Evolutionary conservation across 2,329 filamentous ascomycete species (phyloP).

Genomic region (Geosmithia putterillii): DNA sequence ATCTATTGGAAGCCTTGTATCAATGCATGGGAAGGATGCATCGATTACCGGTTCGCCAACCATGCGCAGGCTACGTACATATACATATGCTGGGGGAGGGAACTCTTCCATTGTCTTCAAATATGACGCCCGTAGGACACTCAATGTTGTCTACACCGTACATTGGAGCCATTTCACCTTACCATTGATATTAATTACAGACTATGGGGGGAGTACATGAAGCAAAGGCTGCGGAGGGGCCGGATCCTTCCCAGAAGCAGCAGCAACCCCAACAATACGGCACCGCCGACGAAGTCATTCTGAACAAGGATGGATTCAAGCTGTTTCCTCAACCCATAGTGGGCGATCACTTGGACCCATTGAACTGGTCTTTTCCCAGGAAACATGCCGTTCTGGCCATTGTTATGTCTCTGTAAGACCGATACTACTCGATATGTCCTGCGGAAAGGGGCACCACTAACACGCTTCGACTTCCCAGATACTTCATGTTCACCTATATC

Average conservation of each 20-base stretch:
- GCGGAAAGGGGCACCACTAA: neutral
- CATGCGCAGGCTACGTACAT: too few species aligned
- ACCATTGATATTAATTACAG: neutral
- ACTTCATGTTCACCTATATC: constrained; percentile 46
- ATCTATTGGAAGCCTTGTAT: too few species aligned
- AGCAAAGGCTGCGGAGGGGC: neutral
- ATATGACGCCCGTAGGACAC: too few species aligned
- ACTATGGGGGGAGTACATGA: neutral
- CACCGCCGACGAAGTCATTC: constrained; percentile 2
- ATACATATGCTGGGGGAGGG: too few species aligned
- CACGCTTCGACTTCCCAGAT: constrained; percentile 23
- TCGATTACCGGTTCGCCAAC: too few species aligned
- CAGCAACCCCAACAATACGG: neutral
- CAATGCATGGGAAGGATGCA: too few species aligned
- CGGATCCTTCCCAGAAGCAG: neutral
- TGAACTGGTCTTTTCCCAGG: constrained; percentile 35
- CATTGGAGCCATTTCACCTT: too few species aligned
- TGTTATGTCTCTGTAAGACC: constrained; percentile 36
- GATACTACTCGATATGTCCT: too few species aligned
- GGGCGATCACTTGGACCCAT: constrained; percentile 35
- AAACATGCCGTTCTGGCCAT: constrained; percentile 37
- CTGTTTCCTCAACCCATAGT: constrained; percentile 19
- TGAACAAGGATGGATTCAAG: constrained; percentile 15
- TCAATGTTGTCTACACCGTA: too few species aligned
- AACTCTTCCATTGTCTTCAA: too few species aligned